Percentiles rank a stretch among this genome's conserved stretches.
phyloP scores from a whole-genome alignment of 1,284 basidiomycete species.

The Malassezia globosa region DNA sequence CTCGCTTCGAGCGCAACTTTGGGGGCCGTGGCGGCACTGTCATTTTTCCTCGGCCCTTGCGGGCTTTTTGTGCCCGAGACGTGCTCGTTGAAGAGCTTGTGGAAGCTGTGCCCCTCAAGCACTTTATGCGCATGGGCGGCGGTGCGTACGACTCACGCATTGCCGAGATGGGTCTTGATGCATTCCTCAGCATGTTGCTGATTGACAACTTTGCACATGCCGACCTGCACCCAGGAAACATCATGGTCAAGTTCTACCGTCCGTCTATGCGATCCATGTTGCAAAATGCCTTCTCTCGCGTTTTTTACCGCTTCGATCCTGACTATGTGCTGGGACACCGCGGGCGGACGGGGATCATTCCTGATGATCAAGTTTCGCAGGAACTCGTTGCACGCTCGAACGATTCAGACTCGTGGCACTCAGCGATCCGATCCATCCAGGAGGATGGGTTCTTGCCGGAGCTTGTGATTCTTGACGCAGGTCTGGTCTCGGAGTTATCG shows the following conservation, averaged over 20 bases:
- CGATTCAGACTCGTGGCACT: constrained; percentile 58
- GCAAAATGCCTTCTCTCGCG: constrained; percentile 27
- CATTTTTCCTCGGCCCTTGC: constrained; percentile 77
- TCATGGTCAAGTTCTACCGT: constrained; percentile 90
- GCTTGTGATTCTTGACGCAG: constrained; percentile 90
- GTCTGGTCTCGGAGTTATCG: constrained; percentile 77
- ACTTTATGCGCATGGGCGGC: constrained; percentile 76
- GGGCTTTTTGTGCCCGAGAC: constrained; percentile 64
- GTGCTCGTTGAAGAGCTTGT: constrained; percentile 85
- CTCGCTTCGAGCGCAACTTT: constrained; percentile 78
- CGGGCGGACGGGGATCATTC: constrained; percentile 12
- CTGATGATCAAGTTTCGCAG: constrained; percentile 55
- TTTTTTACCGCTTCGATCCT: constrained; percentile 38
- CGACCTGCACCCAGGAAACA: constrained; percentile 75
- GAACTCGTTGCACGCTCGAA: constrained; percentile 56
- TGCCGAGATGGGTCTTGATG: constrained; percentile 84
- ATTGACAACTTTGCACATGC: constrained; percentile 97
- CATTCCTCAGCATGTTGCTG: constrained; percentile 94
- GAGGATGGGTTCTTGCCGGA: constrained; percentile 76
- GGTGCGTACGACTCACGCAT: constrained; percentile 71
- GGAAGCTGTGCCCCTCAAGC: constrained; percentile 80
- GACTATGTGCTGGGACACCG: constrained; percentile 25
- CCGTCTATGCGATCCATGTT: constrained; percentile 51
- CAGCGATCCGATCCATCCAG: constrained; percentile 59
- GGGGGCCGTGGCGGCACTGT: constrained; percentile 61